Evolutionary conservation across 306 rosid genomes (phyloP).

Genomic region (Cucumis cinereus): DNA sequence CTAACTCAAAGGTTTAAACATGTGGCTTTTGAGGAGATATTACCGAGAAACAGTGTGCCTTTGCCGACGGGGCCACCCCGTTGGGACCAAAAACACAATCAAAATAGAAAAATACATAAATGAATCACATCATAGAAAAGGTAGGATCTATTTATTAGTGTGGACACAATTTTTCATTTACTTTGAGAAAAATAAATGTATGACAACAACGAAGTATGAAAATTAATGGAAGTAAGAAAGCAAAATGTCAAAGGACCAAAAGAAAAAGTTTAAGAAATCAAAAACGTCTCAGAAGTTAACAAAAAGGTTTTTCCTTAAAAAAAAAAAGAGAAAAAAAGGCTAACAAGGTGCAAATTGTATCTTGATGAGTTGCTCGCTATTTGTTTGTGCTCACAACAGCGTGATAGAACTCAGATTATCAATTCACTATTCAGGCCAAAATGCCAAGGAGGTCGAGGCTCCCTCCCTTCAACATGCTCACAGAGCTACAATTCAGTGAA

Average conservation of each 20-base stretch:
- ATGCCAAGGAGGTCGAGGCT: no score
- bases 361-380: no score
- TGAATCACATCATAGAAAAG: background rate
- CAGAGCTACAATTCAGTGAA: no score
- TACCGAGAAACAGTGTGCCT: no score
- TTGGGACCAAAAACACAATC: background rate
- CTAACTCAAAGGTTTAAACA: no score
- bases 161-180: background rate
- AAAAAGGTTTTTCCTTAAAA: no score
- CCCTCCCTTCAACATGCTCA: no score
- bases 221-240: background rate
- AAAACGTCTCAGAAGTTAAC: background rate
- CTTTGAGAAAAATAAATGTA: background rate
- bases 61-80: no score
- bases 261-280: background rate
- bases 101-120: background rate
- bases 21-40: no score
- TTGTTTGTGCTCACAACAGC: background rate
- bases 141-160: background rate
- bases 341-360: background rate
- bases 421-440: no score
- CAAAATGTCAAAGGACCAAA: background rate
- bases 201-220: background rate
- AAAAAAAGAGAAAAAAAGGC: background rate
- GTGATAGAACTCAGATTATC: no score